Percentiles rank a stretch among this genome's conserved stretches.
These are phyloP conservation scores for Pelomyxa schiedti DNA, from an alignment of 78 protist species.

Conservation along the genomic window DNA sequence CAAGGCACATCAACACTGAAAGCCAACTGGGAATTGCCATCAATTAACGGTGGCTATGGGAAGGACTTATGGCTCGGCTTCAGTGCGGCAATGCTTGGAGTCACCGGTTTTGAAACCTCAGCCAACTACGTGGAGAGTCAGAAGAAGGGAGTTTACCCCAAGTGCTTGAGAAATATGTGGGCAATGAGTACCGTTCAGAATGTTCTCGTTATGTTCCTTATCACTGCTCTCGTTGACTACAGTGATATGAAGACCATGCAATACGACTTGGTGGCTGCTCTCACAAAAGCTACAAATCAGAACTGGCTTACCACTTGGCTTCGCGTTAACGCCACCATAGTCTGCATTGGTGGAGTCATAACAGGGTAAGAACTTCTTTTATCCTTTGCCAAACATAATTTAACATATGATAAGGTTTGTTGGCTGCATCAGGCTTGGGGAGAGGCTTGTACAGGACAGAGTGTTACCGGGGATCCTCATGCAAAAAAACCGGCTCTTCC, in stretches of 20 bases:
- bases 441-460: slow-evolving; percentile 27
- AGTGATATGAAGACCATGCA: slow-evolving; percentile 3
- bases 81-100: slow-evolving; percentile 74
- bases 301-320: slow-evolving; percentile 41
- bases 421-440: slow-evolving; percentile 42
- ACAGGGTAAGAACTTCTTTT: slow-evolving; percentile 14
- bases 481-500: slow-evolving; percentile 6
- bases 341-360: slow-evolving; percentile 58
- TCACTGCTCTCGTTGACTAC: slow-evolving; percentile 13
- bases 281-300: slow-evolving; percentile 6
- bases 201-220: slow-evolving; percentile 41
- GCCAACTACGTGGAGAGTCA: slow-evolving; percentile 79
- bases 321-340: slow-evolving; percentile 64
- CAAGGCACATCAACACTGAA: background rate
- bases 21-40: background rate
- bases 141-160: slow-evolving; percentile 67
- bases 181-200: slow-evolving; percentile 43
- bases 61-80: slow-evolving; percentile 58
- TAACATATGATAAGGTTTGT: slow-evolving; percentile 19
- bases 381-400: background rate
- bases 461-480: slow-evolving; percentile 45
- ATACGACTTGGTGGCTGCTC: background rate
- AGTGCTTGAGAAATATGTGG: slow-evolving; percentile 74
- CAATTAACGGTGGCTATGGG: slow-evolving; percentile 12
- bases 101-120: slow-evolving; percentile 76